Conservation (phyloP, 495 filamentous ascomycete genomes). For the Penicillium canescens region DNA sequence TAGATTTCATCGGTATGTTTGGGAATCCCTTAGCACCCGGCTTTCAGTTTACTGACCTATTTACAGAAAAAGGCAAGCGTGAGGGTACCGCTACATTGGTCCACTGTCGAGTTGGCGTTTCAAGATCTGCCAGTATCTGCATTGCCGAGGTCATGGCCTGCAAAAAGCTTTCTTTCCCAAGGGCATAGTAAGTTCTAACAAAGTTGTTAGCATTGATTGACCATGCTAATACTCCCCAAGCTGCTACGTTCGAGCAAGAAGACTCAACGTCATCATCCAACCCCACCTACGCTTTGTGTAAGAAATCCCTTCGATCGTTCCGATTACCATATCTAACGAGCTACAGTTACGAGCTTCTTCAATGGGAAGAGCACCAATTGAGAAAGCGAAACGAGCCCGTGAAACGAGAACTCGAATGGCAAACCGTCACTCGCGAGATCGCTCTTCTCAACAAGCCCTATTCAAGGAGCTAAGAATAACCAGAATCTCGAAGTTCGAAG, state of each 20-base stretch:
- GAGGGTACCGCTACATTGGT: slow-evolving; percentile 86
- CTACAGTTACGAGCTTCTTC: slow-evolving; percentile 66
- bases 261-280: slow-evolving; percentile 77
- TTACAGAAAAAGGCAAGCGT: slow-evolving; percentile 68
- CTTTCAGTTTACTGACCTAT: slow-evolving; percentile 4
- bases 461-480: slow-evolving; percentile 34
- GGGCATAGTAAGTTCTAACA: slow-evolving; percentile 70
- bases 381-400: slow-evolving; percentile 45
- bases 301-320: slow-evolving; percentile 7
- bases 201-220: background rate
- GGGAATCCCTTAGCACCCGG: background rate
- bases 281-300: slow-evolving; percentile 69
- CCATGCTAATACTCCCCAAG: slow-evolving; percentile 27
- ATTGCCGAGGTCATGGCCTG: slow-evolving; percentile 96
- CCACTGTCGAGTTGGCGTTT: slow-evolving; percentile 95
- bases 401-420: slow-evolving; percentile 87
- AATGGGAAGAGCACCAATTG: slow-evolving; percentile 80
- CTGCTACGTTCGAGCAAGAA: slow-evolving; percentile 90
- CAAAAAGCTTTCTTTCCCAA: slow-evolving; percentile 76
- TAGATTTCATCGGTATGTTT: slow-evolving; percentile 82
- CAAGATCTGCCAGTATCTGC: slow-evolving; percentile 92
- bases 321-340: slow-evolving; percentile 14
- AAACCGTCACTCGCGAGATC: slow-evolving; percentile 82
- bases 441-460: slow-evolving; percentile 98
- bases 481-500: background rate